A percentile compares a stretch with the other conserved stretches of the same genome.
Evolutionary conservation across 2,329 filamentous ascomycete species (phyloP).

Genomic region (Pseudomassariella vexata): DNA sequence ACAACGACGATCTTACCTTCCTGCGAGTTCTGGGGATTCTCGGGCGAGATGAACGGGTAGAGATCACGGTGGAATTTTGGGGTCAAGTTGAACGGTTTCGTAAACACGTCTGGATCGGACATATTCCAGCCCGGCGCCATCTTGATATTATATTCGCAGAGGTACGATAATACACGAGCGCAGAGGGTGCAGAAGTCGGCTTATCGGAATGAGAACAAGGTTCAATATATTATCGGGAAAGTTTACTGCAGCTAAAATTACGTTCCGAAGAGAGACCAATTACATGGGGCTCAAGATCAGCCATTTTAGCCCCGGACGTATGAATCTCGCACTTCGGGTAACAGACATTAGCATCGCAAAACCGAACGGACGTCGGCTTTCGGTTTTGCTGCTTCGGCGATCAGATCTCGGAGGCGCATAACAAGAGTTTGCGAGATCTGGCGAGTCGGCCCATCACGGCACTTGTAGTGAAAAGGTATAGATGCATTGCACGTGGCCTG

Average conservation of each 20-base stretch:
- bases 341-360: no score
- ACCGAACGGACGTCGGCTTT: no score
- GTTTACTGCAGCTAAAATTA: no score
- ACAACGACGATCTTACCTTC: background rate
- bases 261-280: no score
- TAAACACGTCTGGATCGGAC: slow-evolving; percentile 4
- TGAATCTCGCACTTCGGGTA: no score
- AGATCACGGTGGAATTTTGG: slow-evolving; percentile 1
- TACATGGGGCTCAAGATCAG: background rate
- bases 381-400: no score
- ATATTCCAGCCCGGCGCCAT: slow-evolving; percentile 1
- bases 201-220: no score
- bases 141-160: background rate
- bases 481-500: background rate
- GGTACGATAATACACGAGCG: no score
- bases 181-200: no score
- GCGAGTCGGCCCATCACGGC: background rate
- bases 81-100: slow-evolving; percentile 5
- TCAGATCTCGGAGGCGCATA: background rate
- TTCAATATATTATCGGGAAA: no score
- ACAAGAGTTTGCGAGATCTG: background rate
- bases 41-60: slow-evolving; percentile 4
- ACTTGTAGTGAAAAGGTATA: no score
- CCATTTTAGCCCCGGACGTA: no score
- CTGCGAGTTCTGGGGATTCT: background rate